Conservation (phyloP, 805 yeast species). For the Starmera pachycereana region DNA sequence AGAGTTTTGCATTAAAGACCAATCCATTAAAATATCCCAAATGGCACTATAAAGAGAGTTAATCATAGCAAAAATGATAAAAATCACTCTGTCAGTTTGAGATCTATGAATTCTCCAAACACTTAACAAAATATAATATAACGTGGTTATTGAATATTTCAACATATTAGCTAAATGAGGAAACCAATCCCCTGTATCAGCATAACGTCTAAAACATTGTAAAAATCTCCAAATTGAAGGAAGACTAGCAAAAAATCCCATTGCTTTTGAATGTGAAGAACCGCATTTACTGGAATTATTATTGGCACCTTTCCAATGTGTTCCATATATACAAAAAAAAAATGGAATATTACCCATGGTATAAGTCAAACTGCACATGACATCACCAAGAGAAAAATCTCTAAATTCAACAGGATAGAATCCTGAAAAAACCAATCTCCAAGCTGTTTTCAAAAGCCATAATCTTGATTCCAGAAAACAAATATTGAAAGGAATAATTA, state of each 20-base stretch:
- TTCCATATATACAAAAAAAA: constrained; percentile 74
- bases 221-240: constrained; percentile 88
- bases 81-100: constrained; percentile 33
- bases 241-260: constrained; percentile 78
- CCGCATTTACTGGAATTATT: constrained; percentile 46
- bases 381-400: constrained; percentile 90
- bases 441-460: constrained; percentile 65
- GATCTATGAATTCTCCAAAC: constrained; percentile 58
- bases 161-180: constrained; percentile 88
- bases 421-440: constrained; percentile 74
- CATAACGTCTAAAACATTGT: constrained; percentile 85
- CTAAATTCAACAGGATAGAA: constrained; percentile 90
- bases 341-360: constrained; percentile 77
- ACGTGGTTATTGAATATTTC: constrained; percentile 60
- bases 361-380: constrained; percentile 81
- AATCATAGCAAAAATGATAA: constrained; percentile 63
- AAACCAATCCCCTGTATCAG: constrained; percentile 91
- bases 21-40: constrained; percentile 96
- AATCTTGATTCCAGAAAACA: constrained; percentile 53
- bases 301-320: constrained; percentile 53
- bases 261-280: constrained; percentile 57
- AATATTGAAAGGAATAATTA: constrained; percentile 53
- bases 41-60: constrained; percentile 60
- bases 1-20: constrained; percentile 76
- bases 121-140: constrained; percentile 66